Base-by-base conservation (phyloP, 768 basidiomycete species). In the Boletales sp. region DNA sequence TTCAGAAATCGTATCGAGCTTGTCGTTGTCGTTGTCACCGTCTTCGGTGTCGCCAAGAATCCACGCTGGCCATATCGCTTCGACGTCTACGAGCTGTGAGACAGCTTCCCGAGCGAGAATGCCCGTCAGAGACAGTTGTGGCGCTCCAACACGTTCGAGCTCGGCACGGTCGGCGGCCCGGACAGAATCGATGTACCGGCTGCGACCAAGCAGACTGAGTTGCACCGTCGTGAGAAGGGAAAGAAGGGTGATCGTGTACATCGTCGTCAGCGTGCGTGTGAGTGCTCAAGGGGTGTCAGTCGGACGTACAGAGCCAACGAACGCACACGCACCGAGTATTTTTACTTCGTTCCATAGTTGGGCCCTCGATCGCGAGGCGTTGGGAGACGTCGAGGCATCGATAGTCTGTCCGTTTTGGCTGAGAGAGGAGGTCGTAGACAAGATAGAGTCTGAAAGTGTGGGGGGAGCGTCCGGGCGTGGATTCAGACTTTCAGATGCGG, bases 321-420 rank as follows among this genome's bases (percentile, higher is more conserved):
- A 41, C 4, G 36, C 79, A 41, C 61, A 86, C 90, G 84, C 30
- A 94, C 81, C 55, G 3, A 65, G 56, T 34, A 93, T 80, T 66
- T 97, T 97, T 34, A 97, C 79, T 68, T 97, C 92, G 50, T 84
- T 84, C 95, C 95, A 98, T 8, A 98, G 73, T 59, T 94, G 86
- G 2, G 78, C 80, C 64, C 86, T 93, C n/a, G 79, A 83, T 53
- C 79, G 74, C 21, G 71, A 69, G 37, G 55, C 52, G 37, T 49
- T 54, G 15, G 61, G 56, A 4, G 41, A 35, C 8, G 37, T 40
- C 1, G 58, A 55, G 12, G 34, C 34, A 10, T 50, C 54, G 44
- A 24, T 38, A 15, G 44, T 42, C 13, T 37, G 38, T 24, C 41
- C 51, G 19, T 50, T 41, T 2, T 58, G 55, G 37, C 71, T 72